These are phyloP conservation scores for Diaporthe sp. DNA, from an alignment of 2,329 filamentous ascomycete genomes.

Conservation along the genomic window DNA sequence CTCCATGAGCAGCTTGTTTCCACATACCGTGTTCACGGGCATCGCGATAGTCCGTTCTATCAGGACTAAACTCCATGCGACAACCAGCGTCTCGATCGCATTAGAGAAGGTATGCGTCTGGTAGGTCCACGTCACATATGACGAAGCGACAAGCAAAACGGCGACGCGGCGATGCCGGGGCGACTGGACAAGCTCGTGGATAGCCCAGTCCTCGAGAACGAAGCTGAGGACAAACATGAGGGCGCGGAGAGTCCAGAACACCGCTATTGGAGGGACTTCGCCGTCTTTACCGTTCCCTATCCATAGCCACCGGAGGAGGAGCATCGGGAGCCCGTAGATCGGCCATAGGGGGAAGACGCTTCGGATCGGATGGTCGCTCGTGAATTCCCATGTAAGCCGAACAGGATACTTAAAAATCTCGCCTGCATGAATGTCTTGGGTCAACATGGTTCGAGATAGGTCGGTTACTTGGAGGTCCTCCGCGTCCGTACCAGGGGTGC, in stretches of 20 bases:
- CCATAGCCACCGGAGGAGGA: slow-evolving; percentile 92
- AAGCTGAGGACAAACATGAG: slow-evolving; percentile 97
- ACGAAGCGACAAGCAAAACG: slow-evolving; percentile 89
- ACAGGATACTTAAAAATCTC: slow-evolving; percentile 94
- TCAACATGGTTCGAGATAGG: slow-evolving; percentile 11
- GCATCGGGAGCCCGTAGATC: slow-evolving; percentile 94
- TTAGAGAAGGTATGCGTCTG: slow-evolving; percentile 99
- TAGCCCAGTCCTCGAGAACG: slow-evolving; percentile 96
- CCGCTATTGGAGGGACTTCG: slow-evolving; percentile 83
- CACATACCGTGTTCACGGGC: slow-evolving; percentile 73
- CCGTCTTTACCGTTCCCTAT: slow-evolving; percentile 83
- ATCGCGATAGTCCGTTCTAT: slow-evolving; percentile 84
- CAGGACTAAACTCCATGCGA: slow-evolving; percentile 93
- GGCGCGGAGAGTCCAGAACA: slow-evolving; percentile 90
- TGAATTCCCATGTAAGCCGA: slow-evolving; percentile 96
- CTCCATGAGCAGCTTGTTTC: background rate
- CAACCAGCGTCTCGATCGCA: slow-evolving; percentile 92
- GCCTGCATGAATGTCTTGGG: slow-evolving; percentile 64
- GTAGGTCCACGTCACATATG: slow-evolving; percentile 98
- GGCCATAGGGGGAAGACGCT: slow-evolving; percentile 98
- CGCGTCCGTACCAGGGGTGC: background rate
- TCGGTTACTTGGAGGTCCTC: background rate
- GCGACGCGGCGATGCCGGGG: slow-evolving; percentile 80
- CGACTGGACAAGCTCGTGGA: slow-evolving; percentile 89
- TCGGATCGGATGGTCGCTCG: slow-evolving; percentile 86